A percentile compares a stretch with the other conserved stretches of the same genome.
Evolutionary conservation across 2,329 filamentous ascomycete genomes (phyloP).

Genomic region (Macroventuria anomochaeta): DNA sequence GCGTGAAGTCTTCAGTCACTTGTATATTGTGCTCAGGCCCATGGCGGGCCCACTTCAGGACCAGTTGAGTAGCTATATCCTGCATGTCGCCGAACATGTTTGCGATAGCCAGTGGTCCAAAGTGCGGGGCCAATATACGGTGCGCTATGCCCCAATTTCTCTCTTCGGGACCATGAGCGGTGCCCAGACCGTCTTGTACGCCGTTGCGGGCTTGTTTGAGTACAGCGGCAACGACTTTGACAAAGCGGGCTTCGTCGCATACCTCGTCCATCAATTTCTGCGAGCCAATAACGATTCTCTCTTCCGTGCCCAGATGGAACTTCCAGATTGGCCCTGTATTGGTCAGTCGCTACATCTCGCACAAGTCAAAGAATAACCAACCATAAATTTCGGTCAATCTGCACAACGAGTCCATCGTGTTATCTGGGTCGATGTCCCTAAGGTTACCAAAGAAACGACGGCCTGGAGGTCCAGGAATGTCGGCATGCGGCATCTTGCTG

Average conservation of each 20-base stretch:
- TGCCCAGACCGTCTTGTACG: conserved; percentile 29
- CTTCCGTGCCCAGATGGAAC: conserved; percentile 31
- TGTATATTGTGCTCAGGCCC: conserved; percentile 27
- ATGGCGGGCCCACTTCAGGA: conserved; percentile 69
- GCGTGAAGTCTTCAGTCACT: conserved; percentile 39
- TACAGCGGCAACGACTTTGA: conserved; percentile 28
- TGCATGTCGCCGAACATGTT: conserved; percentile 63
- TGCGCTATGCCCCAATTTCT: conserved; percentile 46
- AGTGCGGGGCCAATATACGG: conserved; percentile 68
- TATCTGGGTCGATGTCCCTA: no score
- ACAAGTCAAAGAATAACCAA: no score
- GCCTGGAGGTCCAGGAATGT: no score
- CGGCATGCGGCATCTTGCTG: no score
- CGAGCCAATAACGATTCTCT: conserved; percentile 37
- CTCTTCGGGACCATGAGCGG: conserved; percentile 23
- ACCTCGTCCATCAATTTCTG: conserved; percentile 46
- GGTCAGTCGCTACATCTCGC: no score
- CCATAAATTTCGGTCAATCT: no score
- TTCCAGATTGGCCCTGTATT: no score
- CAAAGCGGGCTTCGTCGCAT: conserved; percentile 41
- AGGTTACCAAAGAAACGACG: no score
- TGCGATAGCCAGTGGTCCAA: conserved; percentile 69
- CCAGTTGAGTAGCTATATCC: conserved; percentile 67
- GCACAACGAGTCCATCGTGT: no score
- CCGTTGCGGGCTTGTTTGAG: conserved; percentile 36